These are phyloP conservation scores for Spergularia marina DNA, from an alignment of 148 eudicot genomes.

Conservation along the genomic window DNA sequence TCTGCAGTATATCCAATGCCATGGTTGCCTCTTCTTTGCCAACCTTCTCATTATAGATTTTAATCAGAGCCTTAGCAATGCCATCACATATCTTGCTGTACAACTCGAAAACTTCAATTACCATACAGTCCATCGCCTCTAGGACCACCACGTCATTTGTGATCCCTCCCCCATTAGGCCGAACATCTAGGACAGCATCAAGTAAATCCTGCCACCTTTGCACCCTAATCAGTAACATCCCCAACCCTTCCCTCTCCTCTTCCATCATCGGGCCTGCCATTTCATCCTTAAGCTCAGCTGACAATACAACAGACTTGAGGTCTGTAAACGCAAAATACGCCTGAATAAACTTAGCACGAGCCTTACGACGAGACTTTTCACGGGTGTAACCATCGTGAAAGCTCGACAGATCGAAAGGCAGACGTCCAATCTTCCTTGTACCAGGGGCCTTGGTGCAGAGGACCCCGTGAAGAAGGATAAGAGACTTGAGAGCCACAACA, in stretches of 20 bases:
- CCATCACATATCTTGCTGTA: constrained; percentile 67
- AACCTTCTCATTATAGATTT: constrained; percentile 34
- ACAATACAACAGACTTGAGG: constrained; percentile 47
- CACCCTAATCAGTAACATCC: constrained; percentile 34
- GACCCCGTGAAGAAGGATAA: constrained; percentile 68
- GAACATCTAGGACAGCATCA: constrained; percentile 52
- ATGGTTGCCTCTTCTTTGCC: constrained; percentile 42
- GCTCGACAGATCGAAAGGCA: constrained; percentile 70
- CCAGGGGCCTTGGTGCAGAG: constrained; percentile 42
- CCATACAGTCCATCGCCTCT: constrained; percentile 75
- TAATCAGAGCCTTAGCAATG: constrained; percentile 42
- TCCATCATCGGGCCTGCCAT: not conserved
- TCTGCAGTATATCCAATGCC: constrained; percentile 53
- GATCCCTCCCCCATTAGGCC: constrained; percentile 33
- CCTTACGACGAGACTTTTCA: constrained; percentile 18
- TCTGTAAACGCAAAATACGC: constrained; percentile 61
- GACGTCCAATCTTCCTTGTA: constrained; percentile 47
- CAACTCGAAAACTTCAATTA: constrained; percentile 61
- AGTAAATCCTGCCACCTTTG: constrained; percentile 59
- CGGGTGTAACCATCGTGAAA: constrained; percentile 40
- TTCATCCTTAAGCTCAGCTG: constrained; percentile 31
- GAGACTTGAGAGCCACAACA: constrained; percentile 68
- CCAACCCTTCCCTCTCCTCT: not conserved
- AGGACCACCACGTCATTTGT: constrained; percentile 27
- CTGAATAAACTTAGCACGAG: constrained; percentile 42